Base-by-base conservation (phyloP, 306 rosid genomes). In the Aeschynomene evenia region DNA sequence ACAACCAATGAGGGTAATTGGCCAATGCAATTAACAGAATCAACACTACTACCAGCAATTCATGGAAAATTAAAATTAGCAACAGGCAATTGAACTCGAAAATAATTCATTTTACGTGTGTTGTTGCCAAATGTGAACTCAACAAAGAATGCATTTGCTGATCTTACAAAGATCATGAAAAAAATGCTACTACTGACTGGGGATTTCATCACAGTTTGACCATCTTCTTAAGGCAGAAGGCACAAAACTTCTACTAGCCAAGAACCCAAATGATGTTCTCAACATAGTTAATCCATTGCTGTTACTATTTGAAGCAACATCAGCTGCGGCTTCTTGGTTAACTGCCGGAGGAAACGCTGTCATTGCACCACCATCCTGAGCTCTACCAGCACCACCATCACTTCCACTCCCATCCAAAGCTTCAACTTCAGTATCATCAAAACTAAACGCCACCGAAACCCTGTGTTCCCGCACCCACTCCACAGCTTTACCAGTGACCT, bases 381-480 rank as follows among this genome's bases (percentile, higher is more conserved):
- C 81, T 55, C 81, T 84, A 53, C 50, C 67, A 36, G 54, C 82
- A 51, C 73, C 71, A 20, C 71, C 68, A 20, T 74, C 83, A 45
- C 75, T 78, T 24, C 66, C 57, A 40, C 60, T 74, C 6, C 76
- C 88, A 66, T 82, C 92, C 73, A 85, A 71, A 6, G 69, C 71
- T 42, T 74, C 86, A 69, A 62, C 59, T 20, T 83, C 88, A 63
- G 77, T 78, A 12, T 85, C 83, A 57, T 91, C 97, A 68, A 83
- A 87, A 74, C 82, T 80, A 22, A 88, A 85, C 22, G 53, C 79
- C 86, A 91, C 48, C 0, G 96, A 78, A 39, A 77, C 79, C 60
- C 96, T 85, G 37, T 85, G 79, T 48, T 83, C 82, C 0, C 86
- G 80, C 81, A 91, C 68, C 97, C 89, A 82, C 40, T 85, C 86